Base-by-base conservation (phyloP, 495 filamentous ascomycete species). In the Penicillium waksmanii region DNA sequence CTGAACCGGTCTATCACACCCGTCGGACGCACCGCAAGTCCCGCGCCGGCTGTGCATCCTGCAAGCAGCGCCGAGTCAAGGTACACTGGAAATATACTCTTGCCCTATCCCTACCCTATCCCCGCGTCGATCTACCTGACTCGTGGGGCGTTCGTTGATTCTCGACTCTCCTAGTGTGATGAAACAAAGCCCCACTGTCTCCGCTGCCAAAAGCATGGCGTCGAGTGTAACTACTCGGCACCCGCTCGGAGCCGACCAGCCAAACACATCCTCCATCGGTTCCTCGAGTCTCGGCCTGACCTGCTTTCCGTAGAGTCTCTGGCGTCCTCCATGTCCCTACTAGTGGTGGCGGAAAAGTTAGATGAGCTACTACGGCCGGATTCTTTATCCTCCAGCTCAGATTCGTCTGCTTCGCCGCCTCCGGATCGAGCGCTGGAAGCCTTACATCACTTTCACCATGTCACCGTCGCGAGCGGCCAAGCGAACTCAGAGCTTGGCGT, bases 11-110 rank as follows among this genome's bases (percentile, higher is more conserved):
- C 55, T 75, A 66, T 51, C 71, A 77, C 54, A 36, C 74, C 44
- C 71, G 73, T 17, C 66, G 71, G 33, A 40, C 71, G 5, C 80
- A 80, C 64, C 73, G 71, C 53, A 77, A 77, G 61, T 83, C 80
- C 27, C 74, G 78, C 25, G 67, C 48, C 49, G 79, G 80, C 17
- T 82, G 80, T 57, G 62, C 65, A 40, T 78, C 77, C 56, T 83
- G 80, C 63, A 83, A 82, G 61, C 70, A 76, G 27, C 67, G 79
- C 36, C 68, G 73, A 58, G 68, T 83, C 49, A 83, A 83, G 71
- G 79, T 82, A 73, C 19, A 47, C 62, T 19, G 15, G 43, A 21
- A 17, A 46, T 13, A 31, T 31, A 31, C 3, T 31, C 27, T 5
- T 9, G 1, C 27, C 27, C 27, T 31, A 31, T 6, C 27, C 27